phyloP scores from a whole-genome alignment of 2,329 filamentous ascomycete species.

The Magnaporthales sp. region DNA sequence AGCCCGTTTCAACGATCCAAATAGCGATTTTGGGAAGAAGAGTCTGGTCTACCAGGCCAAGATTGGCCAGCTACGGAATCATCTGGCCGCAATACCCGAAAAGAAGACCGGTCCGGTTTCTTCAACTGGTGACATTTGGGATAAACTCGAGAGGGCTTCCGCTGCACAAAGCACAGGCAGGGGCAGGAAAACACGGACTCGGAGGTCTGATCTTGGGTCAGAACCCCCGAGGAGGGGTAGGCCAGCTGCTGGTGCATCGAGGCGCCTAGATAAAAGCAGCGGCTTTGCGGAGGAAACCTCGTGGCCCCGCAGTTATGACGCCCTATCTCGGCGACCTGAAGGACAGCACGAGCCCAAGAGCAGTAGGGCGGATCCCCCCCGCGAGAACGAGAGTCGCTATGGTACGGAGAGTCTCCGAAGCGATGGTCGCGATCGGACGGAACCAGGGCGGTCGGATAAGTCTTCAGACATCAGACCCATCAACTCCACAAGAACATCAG shows the following conservation, averaged over 20 bases:
- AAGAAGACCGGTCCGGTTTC: neutral
- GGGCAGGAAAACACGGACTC: neutral
- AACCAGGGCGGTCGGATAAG: neutral
- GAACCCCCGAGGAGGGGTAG: neutral
- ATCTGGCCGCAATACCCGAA: constrained; percentile 14
- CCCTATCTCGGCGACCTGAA: neutral
- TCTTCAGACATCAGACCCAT: neutral
- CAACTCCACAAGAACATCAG: neutral
- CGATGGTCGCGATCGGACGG: neutral
- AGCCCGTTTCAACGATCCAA: constrained; percentile 43
- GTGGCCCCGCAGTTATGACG: neutral
- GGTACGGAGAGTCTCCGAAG: neutral
- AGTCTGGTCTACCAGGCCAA: constrained; percentile 48
- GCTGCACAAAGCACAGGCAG: neutral
- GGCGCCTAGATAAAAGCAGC: neutral
- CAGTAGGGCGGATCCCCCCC: neutral
- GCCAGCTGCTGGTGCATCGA: neutral
- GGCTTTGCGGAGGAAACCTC: neutral
- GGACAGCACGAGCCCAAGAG: neutral
- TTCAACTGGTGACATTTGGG: neutral
- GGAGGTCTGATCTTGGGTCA: neutral
- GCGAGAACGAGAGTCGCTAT: neutral
- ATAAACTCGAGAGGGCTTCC: neutral
- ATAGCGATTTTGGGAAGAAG: constrained; percentile 40
- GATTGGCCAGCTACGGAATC: constrained; percentile 29